Base-by-base conservation (phyloP, 75 land plant genomes). In the Picea sitchensis region DNA sequence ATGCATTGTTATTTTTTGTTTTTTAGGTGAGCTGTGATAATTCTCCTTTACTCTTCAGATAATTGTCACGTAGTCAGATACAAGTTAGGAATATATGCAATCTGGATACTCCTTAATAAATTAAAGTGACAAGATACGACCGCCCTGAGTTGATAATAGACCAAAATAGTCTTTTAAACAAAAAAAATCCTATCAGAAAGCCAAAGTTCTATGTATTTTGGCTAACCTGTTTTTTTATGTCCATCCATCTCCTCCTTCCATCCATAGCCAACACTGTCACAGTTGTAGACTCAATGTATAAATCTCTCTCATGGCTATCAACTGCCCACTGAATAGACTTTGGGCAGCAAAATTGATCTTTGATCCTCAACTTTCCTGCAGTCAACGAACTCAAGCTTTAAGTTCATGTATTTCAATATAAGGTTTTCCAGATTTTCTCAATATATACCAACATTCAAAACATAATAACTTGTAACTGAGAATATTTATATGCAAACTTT, bases 221-320 rank as follows among this genome's bases (percentile, higher is more conserved):
- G 58, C 91, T 84, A 54, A 97, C 99, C 92, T 89, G 83, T 74
- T 87, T 90, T 57, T 87, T 71, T 71, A 97, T 95, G 83, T 97
- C 96, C 85, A 97, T 81, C 98, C 98, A 93, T 65, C 99, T 85
- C 58, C 99, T 92, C 64, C 90, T 85, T 67, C 99, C 99, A 90
- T 97, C 99, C 99, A 97, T 97, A 20, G 99, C 98, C 75, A 95
- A 75, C 36, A 97, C 87, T 79, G 99, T 91, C 60, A 97, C 90
- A 57, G 90, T 88, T 38, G 84, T 80, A 20, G 90, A 79, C 67
- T 90, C 86, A 77, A 95, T 92, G 73, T 90, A 84, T 65, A 97
- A 83, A 81, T 97, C 99, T 80, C 80, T 97, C 65, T 95, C 98
- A 57, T 87, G 87, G 41, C 85, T 83, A 80, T 95, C 94, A 69